These are phyloP conservation scores for Suillus discolor DNA, from an alignment of 768 basidiomycete genomes.

Conservation along the genomic window DNA sequence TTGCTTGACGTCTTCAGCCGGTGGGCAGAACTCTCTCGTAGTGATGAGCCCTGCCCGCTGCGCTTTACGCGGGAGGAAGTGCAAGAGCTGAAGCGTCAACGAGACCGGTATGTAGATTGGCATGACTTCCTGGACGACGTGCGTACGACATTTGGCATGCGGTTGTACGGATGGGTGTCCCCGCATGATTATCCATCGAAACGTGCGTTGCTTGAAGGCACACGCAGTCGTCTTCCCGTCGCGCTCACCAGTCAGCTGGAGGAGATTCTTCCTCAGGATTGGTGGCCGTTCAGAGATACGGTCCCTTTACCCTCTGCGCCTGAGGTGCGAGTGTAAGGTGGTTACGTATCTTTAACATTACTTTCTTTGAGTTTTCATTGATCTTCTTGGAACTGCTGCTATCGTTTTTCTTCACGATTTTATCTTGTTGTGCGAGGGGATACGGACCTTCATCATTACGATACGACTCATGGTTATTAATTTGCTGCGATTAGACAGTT, in stretches of 20 bases:
- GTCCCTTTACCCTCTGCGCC: constrained; percentile 9
- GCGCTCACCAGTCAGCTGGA: constrained; percentile 18
- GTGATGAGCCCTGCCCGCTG: constrained; percentile 17
- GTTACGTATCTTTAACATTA: neutral
- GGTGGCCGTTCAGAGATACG: constrained; percentile 20
- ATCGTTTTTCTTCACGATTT: neutral
- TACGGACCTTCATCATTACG: constrained; percentile 12
- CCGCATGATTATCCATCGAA: constrained; percentile 17
- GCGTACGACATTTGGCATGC: constrained; percentile 17
- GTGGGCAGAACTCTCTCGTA: constrained; percentile 14
- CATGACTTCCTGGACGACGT: constrained; percentile 19
- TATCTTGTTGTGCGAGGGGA: constrained; percentile 9
- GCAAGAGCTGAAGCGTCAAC: constrained; percentile 11
- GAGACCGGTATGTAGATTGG: constrained; percentile 19
- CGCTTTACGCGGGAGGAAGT: constrained; percentile 20
- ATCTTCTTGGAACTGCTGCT: neutral
- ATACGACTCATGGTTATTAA: constrained; percentile 9
- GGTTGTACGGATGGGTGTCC: constrained; percentile 19
- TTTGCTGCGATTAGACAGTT: neutral
- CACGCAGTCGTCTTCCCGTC: constrained; percentile 14
- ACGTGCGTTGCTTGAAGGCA: constrained; percentile 17
- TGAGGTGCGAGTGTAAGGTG: constrained; percentile 11
- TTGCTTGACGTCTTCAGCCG: constrained; percentile 15
- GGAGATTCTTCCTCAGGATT: constrained; percentile 18
- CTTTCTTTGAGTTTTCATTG: neutral